These are phyloP conservation scores for Saussurea involucrata DNA, from an alignment of 129 eudicot genomes.

Conservation along the genomic window DNA sequence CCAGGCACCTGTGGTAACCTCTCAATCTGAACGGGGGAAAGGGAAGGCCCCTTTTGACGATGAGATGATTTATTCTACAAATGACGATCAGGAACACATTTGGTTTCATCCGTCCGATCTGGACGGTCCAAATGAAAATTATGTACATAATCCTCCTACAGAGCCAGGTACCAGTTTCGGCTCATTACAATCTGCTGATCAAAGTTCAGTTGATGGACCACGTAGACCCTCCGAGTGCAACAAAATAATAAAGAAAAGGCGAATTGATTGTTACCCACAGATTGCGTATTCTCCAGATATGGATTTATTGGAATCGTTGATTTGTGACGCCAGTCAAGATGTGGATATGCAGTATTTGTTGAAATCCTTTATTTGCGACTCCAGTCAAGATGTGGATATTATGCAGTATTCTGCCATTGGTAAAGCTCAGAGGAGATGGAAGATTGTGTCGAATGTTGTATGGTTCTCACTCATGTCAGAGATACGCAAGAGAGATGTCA, in stretches of 20 bases:
- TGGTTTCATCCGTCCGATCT: not conserved
- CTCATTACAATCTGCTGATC: not conserved
- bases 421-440: slow-evolving; percentile 71
- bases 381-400: slow-evolving; percentile 23
- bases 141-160: not conserved
- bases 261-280: slow-evolving; percentile 23
- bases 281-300: slow-evolving; percentile 26
- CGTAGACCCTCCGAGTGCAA: not conserved
- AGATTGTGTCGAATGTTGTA: slow-evolving; percentile 45
- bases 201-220: not conserved
- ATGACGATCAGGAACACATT: not conserved
- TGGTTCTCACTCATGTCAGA: slow-evolving; percentile 39
- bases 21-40: slow-evolving; percentile 25
- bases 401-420: slow-evolving; percentile 28
- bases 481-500: slow-evolving; percentile 24
- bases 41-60: slow-evolving; percentile 9
- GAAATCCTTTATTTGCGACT: slow-evolving; percentile 22
- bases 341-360: slow-evolving; percentile 28
- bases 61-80: slow-evolving; percentile 4
- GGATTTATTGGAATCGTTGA: slow-evolving; percentile 7
- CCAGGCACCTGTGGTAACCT: slow-evolving; percentile 6
- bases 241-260: slow-evolving; percentile 2
- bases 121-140: not conserved
- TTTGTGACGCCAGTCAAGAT: slow-evolving; percentile 24
- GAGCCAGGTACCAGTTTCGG: slow-evolving; percentile 17